phyloP scores from a whole-genome alignment of 305 asterid species.

The Fraxinus angustifolia region DNA sequence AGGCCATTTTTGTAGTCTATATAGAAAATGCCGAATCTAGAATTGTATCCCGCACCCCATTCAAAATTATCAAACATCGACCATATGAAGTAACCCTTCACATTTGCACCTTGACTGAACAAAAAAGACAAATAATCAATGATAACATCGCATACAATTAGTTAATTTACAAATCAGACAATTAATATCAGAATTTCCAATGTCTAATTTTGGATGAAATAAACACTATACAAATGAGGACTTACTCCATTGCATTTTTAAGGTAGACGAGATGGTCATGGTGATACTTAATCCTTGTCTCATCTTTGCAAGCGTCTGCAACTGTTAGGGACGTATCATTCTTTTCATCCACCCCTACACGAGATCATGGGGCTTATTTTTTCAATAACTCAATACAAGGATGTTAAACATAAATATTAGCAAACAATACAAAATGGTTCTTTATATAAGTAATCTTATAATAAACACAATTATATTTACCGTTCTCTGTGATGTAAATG shows the following conservation, averaged over 20 bases:
- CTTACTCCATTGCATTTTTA: neutral
- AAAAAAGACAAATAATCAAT: neutral
- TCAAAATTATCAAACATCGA: constrained; percentile 45
- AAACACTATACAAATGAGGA: neutral
- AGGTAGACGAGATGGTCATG: neutral
- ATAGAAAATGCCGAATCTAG: constrained; percentile 39
- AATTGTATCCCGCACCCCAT: constrained; percentile 43
- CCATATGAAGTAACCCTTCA: constrained; percentile 48
- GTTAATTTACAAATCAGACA: neutral
- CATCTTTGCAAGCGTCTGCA: neutral
- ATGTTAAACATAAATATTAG: too few relatives aligned
- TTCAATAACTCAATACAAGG: neutral
- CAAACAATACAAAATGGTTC: neutral
- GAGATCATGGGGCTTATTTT: neutral
- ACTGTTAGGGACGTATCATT: neutral
- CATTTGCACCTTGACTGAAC: constrained; percentile 31
- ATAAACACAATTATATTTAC: neutral
- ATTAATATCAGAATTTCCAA: neutral
- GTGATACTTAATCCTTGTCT: neutral
- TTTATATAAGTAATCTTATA: neutral
- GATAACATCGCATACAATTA: neutral
- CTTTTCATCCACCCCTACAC: neutral
- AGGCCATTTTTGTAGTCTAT: constrained; percentile 38
- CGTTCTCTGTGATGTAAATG: neutral
- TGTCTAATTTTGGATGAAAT: neutral